A percentile compares a stretch with the other conserved stretches of the same genome.
Conservation (phyloP, 2,329 filamentous ascomycete species). For the Cladophialophora yegresii region DNA sequence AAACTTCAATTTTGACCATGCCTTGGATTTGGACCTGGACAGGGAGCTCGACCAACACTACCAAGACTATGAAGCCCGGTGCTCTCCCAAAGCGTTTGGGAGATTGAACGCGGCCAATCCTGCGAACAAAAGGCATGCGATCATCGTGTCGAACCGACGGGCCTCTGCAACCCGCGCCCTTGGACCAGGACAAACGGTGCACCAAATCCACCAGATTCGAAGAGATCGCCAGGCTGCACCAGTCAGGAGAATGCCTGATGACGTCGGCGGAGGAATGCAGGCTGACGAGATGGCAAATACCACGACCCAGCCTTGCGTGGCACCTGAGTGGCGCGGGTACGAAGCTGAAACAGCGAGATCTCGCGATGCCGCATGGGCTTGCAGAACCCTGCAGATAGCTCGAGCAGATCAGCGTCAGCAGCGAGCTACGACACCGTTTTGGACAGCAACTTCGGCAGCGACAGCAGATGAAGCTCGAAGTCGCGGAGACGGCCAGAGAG, state of each 20-base stretch:
- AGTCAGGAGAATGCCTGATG: conserved; percentile 14
- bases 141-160: conserved; percentile 8
- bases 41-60: conserved; percentile 16
- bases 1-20: conserved; percentile 22
- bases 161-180: not conserved
- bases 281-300: conserved; percentile 11
- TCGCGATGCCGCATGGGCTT: conserved; percentile 1
- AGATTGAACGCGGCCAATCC: conserved; percentile 17
- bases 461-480: not conserved
- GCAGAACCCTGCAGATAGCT: conserved; percentile 9
- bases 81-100: conserved; percentile 15
- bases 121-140: conserved; percentile 11
- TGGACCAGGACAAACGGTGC: not conserved
- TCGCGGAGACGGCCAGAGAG: not conserved
- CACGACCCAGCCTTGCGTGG: conserved; percentile 11
- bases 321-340: conserved; percentile 2
- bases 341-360: conserved; percentile 9
- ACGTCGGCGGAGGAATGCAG: conserved; percentile 14
- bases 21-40: conserved; percentile 21
- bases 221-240: conserved; percentile 9
- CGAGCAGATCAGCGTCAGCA: not conserved
- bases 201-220: conserved; percentile 9
- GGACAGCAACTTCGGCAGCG: not conserved
- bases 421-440: not conserved
- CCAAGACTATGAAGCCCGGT: conserved; percentile 12